phyloP scores from a whole-genome alignment of 2,329 filamentous ascomycete species.

The Celoporthe dispersa region DNA sequence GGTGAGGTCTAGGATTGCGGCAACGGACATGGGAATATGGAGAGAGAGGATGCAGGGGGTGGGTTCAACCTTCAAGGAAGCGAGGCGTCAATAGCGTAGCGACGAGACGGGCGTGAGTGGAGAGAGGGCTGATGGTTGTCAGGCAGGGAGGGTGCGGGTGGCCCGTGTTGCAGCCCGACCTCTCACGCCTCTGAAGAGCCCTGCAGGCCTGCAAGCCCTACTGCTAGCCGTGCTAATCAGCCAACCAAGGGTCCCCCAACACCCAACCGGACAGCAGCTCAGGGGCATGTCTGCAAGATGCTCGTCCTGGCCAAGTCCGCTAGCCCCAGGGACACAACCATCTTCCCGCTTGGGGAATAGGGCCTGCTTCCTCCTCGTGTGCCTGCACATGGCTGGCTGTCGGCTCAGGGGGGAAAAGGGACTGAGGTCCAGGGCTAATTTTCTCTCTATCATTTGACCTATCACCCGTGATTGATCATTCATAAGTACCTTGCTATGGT shows the following conservation, averaged over 20 bases:
- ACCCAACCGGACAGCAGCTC: neutral
- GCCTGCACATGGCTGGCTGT: slow-evolving; percentile 7
- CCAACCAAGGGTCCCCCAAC: neutral
- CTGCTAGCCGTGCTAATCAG: neutral
- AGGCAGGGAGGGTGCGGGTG: slow-evolving; percentile 4
- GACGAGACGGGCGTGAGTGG: neutral
- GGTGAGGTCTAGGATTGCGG: slow-evolving; percentile 12
- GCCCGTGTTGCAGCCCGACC: slow-evolving; percentile 5
- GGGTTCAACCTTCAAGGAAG: slow-evolving; percentile 7
- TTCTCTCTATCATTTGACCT: neutral
- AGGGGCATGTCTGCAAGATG: slow-evolving; percentile 8
- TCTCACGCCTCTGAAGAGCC: neutral
- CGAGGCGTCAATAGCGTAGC: slow-evolving; percentile 8
- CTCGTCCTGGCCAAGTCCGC: no score
- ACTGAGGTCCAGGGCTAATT: neutral
- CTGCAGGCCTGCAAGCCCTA: neutral
- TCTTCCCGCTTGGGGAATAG: neutral
- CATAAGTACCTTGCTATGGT: neutral
- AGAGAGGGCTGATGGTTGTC: neutral
- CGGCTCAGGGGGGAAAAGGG: neutral
- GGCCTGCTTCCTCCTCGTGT: slow-evolving; percentile 1
- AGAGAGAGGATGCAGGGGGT: slow-evolving; percentile 16
- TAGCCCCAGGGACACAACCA: neutral
- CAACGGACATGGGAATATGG: slow-evolving; percentile 2
- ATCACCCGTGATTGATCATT: neutral